Evolutionary conservation across 352 stramenopile genomes (phyloP).

Genomic region (Plasmopara muralis): DNA sequence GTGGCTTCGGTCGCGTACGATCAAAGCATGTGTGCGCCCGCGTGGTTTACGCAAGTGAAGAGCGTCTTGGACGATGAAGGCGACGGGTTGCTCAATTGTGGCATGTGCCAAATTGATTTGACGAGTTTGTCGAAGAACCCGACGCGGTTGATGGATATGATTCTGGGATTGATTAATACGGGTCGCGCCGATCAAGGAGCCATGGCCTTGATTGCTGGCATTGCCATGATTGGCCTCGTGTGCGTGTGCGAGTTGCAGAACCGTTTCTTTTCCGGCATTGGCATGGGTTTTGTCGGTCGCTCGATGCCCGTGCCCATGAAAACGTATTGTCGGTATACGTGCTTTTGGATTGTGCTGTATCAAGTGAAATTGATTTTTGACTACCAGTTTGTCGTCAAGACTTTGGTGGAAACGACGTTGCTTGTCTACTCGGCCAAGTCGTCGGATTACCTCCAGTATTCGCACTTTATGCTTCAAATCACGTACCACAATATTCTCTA

Average conservation of each 20-base stretch:
- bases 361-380: conserved; percentile 74
- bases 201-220: conserved; percentile 30
- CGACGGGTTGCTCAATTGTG: conserved; percentile 62
- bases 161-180: conserved; percentile 48
- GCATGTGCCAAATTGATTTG: conserved; percentile 61
- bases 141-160: conserved; percentile 38
- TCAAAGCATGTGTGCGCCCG: conserved; percentile 45
- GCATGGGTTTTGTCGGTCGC: conserved; percentile 67
- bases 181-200: conserved; percentile 25
- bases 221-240: conserved; percentile 57
- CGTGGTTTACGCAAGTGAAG: conserved; percentile 40
- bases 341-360: conserved; percentile 80
- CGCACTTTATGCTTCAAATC: conserved; percentile 77
- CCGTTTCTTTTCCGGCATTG: conserved; percentile 64
- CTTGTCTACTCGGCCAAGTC: conserved; percentile 71
- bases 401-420: conserved; percentile 73
- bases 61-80: conserved; percentile 44
- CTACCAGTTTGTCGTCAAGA: conserved; percentile 82
- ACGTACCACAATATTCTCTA: conserved; percentile 77
- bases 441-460: conserved; percentile 69
- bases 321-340: conserved; percentile 70
- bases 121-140: conserved; percentile 50
- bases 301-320: conserved; percentile 71
- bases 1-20: conserved; percentile 36
- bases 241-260: conserved; percentile 64